Base-by-base conservation (phyloP, 169 alveolate species). In the Cytauxzoon felis region DNA sequence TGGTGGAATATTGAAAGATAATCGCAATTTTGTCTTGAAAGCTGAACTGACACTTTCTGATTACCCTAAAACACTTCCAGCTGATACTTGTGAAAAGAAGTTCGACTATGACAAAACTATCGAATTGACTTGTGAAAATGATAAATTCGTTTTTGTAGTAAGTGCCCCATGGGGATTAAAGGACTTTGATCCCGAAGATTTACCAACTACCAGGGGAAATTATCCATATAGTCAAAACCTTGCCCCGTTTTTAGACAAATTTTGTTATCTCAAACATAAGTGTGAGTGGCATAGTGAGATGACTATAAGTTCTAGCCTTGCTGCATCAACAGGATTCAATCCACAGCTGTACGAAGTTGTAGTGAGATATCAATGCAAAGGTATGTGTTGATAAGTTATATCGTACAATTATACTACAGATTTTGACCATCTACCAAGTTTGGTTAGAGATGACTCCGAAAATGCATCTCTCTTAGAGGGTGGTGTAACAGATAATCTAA, bases 1-100 rank as follows among this genome's bases (percentile, higher is more conserved):
- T 21, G 82, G 82, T 23, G 82, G 82, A 42, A 72, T 72, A 50
- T 50, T 65, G n/a, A 41, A 41, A 23, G 24, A 49, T 60, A 36
- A 23, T 24, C 9, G 52, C 60, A 60, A 60, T 43, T 40, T 72
- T 27, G 54, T 53, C 30, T 69, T 72, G 29, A 24, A 24, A 43
- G 82, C 78, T 7, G 38, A 24, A 6, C 49, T 60, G 40, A 48
- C 24, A 24, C n/a, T 62, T 3, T 0, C 6, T 2, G 36, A 3
- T 1, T 26, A 32, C 9, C 45, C n/a, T 9, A 19, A 24, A 18
- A n/a, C 18, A 8, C 27, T 47, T n/a, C 13, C 8, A 9, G 19
- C 38, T 27, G 13, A 62, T 1, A 19, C 50, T 33, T 41, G 49
- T 30, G 30, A 24, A 2, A 26, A 47, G 56, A 48, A 4, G 33